Percentiles rank a stretch among this genome's conserved stretches.
Conservation (phyloP, 352 stramenopile genomes). For the Phytophthora colocasiae region DNA sequence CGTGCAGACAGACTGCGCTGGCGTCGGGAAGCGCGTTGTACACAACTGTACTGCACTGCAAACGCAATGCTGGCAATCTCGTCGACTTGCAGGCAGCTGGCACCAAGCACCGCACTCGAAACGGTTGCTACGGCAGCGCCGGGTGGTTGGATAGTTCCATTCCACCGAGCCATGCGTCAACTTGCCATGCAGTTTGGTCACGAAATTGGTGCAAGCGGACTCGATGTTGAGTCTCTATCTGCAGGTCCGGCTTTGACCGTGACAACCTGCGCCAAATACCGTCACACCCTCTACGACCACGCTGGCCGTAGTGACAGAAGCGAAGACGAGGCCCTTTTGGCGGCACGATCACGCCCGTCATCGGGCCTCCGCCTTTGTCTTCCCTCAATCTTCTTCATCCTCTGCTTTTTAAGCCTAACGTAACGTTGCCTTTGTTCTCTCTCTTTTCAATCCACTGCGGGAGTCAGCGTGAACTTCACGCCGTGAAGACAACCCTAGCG, state of each 20-base stretch:
- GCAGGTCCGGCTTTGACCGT: constrained; percentile 12
- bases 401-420: neutral
- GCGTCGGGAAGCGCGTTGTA: neutral
- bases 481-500: constrained; percentile 16
- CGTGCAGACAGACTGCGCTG: constrained; percentile 1
- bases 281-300: constrained; percentile 4
- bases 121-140: constrained; percentile 1
- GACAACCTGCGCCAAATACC: constrained; percentile 9
- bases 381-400: constrained; percentile 8
- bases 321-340: constrained; percentile 1
- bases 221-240: constrained; percentile 3
- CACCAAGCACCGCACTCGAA: constrained; percentile 4
- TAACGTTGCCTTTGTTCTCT: neutral
- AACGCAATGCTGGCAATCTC: constrained; percentile 8
- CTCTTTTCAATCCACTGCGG: constrained; percentile 1
- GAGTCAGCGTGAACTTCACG: constrained; percentile 40
- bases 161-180: neutral
- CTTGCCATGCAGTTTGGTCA: neutral
- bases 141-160: constrained; percentile 9
- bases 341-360: neutral
- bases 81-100: constrained; percentile 3
- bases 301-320: neutral
- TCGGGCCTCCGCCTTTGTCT: neutral
- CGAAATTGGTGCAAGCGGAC: neutral
- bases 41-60: constrained; percentile 1